Base-by-base conservation (phyloP, 2,329 filamentous ascomycete genomes). In the Talaromyces piceae region DNA sequence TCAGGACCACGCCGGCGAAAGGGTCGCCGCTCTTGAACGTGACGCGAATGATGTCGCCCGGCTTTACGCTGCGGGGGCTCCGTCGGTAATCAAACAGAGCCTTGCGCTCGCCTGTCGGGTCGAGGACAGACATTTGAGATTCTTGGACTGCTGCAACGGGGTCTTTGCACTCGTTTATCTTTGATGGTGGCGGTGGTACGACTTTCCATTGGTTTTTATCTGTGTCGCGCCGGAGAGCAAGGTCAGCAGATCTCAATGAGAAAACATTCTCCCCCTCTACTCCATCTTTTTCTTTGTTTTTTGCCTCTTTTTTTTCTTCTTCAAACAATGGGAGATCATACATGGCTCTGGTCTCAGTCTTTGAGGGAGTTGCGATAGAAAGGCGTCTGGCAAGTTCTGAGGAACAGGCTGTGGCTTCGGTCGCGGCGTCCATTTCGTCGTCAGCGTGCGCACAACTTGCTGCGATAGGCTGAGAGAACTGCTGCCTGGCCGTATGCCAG, bases 41-140 rank as follows among this genome's bases (percentile, higher is more conserved):
- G 45, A 96, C 88, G 61, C 94, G 88, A 30, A 98, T 78, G 57
- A 98, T 88, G 70, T 98, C 93, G 63, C 93, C 93, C 1, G 87
- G 81, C 62, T 86, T 85, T 50, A 86, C 89, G 61, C 83, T 81
- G 67, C 96, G 89, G 27, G 80, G 79, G 71, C 91, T 94, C 49
- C 78, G 71, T 59, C 80, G 81, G 57, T 70, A 71, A 58, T 83
- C 81, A 75, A 98, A 96, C 52, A 98, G 83, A 27, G 82, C 81
- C 41, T 84, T 86, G 55, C 91, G 87, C 48, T 86, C 84, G 46
- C 90, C 90, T 1, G 84, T 89, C 4, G 90, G 89, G 71, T 98
- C 93, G 63, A 96, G 86, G 39, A 78, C 69, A 37, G 77, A 66
- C 63, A 95, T 78, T 72, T 95, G 88, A 51, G 80, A 72, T 47